Evolutionary conservation across 257 asterid genomes (phyloP), one percentile per base, ranked within the genome.

Genomic region (Nicotiana tabacum): DNA sequence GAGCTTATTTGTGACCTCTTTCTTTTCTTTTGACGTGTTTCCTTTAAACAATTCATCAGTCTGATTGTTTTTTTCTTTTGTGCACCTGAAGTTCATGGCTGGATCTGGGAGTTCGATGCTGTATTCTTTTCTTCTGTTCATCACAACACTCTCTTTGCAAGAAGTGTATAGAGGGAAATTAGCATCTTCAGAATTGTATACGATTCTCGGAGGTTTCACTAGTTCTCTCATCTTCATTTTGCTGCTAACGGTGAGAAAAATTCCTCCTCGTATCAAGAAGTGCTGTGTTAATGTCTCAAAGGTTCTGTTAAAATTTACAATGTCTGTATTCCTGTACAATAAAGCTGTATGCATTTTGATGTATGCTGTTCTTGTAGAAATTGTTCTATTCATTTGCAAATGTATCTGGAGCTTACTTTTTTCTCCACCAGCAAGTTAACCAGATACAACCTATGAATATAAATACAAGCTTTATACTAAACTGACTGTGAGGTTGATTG

Each of bases 171-270:
- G 96, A 88, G 91, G 84, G 17, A 92, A 90, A 83, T 86, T 95
- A 88, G 98, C 96, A 67, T 95, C 99, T 66, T 90, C 99, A 21
- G 97, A 95, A 90, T 88, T 95, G 84, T 92, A 90, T 83, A 95
- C 99, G 11, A 94, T 95, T 88, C 92, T 94, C 77, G 99, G 99
- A 85, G 99, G 99, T 29, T 92, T 95, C 85, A 91, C 92, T 68
- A 93, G 99, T 84, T 92, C 99, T 37, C 85, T 95, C 85, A 80
- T 95, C 82, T 95, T 95, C 88, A 92, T 95, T 69, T 69, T 86
- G 83, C 85, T 94, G 84, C 89, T 90, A 80, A 91, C 98, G 81
- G 99, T 95, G 83, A 85, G 91, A 66, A n/a, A 83, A 64, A 13
- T 48, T 18, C 35, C 46, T 35, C 27, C 48, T 72, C 27, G 24